Conservation (phyloP, 176 grass and related monocot genomes). For the Pontederia paniculata region DNA sequence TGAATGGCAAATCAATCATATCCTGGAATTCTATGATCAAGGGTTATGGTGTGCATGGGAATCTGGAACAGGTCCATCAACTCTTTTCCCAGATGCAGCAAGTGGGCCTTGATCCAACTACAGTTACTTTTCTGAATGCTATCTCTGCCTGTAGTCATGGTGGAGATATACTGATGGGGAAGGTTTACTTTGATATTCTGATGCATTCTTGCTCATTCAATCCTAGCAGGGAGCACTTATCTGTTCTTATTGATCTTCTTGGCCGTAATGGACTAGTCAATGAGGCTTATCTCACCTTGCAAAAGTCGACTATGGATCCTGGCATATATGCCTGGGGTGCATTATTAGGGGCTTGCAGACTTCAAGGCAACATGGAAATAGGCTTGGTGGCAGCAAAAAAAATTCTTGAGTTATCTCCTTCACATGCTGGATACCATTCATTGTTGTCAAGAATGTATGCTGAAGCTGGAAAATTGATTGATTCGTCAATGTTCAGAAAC, state of each 20-base stretch:
- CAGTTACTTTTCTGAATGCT: constrained; percentile 14
- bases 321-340: constrained; percentile 20
- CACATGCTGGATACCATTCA: constrained; percentile 10
- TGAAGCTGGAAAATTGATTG: constrained; percentile 9
- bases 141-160: constrained; percentile 23
- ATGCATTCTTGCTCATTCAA: not conserved
- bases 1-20: constrained; percentile 11
- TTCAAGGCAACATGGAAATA: constrained; percentile 13
- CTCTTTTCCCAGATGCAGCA: constrained; percentile 18
- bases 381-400: constrained; percentile 5
- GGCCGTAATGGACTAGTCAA: constrained; percentile 9
- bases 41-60: constrained; percentile 16
- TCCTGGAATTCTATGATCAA: constrained; percentile 27
- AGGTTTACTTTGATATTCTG: constrained; percentile 12
- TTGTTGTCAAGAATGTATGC: constrained; percentile 14
- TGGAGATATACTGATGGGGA: constrained; percentile 14
- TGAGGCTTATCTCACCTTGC: constrained; percentile 13
- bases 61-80: constrained; percentile 4
- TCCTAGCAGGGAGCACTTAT: constrained; percentile 4
- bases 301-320: constrained; percentile 1
- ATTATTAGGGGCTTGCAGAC: constrained; percentile 4
- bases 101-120: constrained; percentile 10
- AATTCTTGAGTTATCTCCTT: constrained; percentile 3
- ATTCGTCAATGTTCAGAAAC: constrained; percentile 11
- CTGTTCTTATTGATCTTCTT: constrained; percentile 18